A percentile compares a stretch with the other conserved stretches of the same genome.
These are phyloP conservation scores for Cafeteria roenbergensis DNA, from an alignment of 108 stramenopile species.

Conservation along the genomic window DNA sequence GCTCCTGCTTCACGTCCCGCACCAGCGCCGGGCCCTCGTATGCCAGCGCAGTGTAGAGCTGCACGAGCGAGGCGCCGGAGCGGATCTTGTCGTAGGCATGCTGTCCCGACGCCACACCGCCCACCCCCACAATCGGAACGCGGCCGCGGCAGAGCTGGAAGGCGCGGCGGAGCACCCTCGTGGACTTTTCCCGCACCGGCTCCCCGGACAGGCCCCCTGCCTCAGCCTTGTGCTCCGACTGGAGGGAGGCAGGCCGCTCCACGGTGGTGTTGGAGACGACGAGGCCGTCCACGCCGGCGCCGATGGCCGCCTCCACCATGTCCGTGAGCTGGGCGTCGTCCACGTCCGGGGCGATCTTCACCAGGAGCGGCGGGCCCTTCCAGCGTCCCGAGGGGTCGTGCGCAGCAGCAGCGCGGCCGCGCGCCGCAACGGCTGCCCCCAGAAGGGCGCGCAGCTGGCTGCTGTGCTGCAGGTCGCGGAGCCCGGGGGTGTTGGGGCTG, in stretches of 20 bases:
- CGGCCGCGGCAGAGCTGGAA: constrained; percentile 60
- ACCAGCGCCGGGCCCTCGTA: constrained; percentile 74
- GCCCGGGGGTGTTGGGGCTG: constrained; percentile 78
- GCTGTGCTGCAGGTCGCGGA: constrained; percentile 61
- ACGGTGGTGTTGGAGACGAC: constrained; percentile 79
- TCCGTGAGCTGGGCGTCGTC: constrained; percentile 53
- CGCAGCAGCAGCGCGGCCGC: constrained; percentile 36
- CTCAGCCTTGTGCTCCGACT: constrained; percentile 42
- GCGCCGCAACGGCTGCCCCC: constrained; percentile 39
- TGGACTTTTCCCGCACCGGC: constrained; percentile 62
- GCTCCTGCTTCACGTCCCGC: constrained; percentile 24
- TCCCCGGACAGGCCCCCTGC: constrained; percentile 72
- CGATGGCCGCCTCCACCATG: constrained; percentile 50
- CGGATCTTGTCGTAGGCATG: constrained; percentile 78
- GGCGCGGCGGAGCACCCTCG: constrained; percentile 62
- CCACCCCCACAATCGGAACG: constrained; percentile 80
- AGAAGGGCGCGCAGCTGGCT: constrained; percentile 51
- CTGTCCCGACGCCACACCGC: constrained; percentile 62
- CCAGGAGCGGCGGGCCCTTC: constrained; percentile 43
- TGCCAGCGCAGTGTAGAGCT: constrained; percentile 74
- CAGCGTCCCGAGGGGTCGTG: constrained; percentile 13
- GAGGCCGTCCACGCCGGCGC: constrained; percentile 67
- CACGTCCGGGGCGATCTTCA: constrained; percentile 86
- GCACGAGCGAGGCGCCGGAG: constrained; percentile 76
- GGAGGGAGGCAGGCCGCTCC: constrained; percentile 45